Base-by-base conservation (phyloP, 2,329 filamentous ascomycete genomes). In the Beauveria medogensis region DNA sequence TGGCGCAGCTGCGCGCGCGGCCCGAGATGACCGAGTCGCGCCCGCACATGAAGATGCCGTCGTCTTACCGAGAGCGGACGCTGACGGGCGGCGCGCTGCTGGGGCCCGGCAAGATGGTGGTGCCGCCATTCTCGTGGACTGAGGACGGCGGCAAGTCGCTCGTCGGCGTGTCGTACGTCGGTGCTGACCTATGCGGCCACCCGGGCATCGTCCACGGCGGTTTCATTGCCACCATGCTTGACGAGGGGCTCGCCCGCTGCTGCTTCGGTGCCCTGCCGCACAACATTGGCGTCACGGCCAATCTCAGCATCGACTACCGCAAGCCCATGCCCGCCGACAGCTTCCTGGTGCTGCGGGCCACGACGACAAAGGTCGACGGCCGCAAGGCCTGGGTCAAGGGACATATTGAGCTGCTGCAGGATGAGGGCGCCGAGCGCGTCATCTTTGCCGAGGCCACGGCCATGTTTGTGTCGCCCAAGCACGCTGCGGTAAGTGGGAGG, bases 321-420 rank as follows among this genome's bases (percentile, higher is more conserved):
- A 85, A 85, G 63, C 94, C 94, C 5, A 88, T 89, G 50, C 85
- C 83, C 67, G 91, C 92, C 6, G 83, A 85, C 24, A 83, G 83
- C 63, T 94, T 89, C 70, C 78, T 95, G 34, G 90, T 96, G 48
- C 76, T 99, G 62, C 82, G 83, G 64, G 92, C 91, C 4, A 83
- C 85, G 71, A 96, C 92, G 22, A 87, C 84, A 10, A 92, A 89
- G 77, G 89, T 93, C 1, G 92, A 97, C 71, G 93, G 94, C 1
- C 82, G 94, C 64, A 97, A 97, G 78, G 93, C 92, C 14, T 97
- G 91, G 91, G 91, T 97, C 1, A 88, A 90, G 75, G 94, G 91
- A 1, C 83, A 85, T 67, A 87, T 97, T 68, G 92, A 96, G 81
- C 87, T 90, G 60, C 75, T 97, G 63, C 83, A 83, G 8, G 62